These are phyloP conservation scores for Sinapis alba DNA, from an alignment of 441 rosid species.

Conservation along the genomic window DNA sequence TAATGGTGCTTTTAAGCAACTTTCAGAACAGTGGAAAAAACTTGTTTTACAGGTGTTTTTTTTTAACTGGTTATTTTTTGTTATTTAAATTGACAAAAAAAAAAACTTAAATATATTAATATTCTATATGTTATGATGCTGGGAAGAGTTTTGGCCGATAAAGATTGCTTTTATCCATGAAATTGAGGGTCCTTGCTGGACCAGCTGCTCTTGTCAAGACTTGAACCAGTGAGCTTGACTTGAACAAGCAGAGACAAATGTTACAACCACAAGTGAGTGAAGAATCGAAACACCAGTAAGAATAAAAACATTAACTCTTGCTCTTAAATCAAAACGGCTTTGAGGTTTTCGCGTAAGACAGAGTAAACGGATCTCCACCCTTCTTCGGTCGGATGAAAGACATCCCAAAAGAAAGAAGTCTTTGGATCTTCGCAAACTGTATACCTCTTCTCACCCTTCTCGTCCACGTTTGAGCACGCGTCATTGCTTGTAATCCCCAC, in stretches of 20 bases:
- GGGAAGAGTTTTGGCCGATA: too few relatives aligned
- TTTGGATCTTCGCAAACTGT: conserved; percentile 30
- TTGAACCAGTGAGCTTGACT: conserved; percentile 16
- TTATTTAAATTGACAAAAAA: too few relatives aligned
- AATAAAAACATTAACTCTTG: background rate
- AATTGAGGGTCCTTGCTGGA: background rate
- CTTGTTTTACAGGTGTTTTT: too few relatives aligned
- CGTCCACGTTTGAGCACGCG: conserved; percentile 33
- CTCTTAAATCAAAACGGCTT: conserved; percentile 23
- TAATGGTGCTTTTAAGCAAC: too few relatives aligned
- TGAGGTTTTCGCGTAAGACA: conserved; percentile 27
- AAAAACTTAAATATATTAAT: too few relatives aligned
- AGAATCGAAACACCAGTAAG: background rate
- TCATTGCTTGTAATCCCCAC: conserved; percentile 14
- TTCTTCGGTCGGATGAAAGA: conserved; percentile 35
- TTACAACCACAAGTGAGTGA: conserved; percentile 6
- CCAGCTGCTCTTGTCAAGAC: background rate
- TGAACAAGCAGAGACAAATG: conserved; percentile 1
- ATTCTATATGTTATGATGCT: too few relatives aligned
- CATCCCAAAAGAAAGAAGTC: conserved; percentile 40
- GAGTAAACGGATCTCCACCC: conserved; percentile 39
- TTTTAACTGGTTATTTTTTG: too few relatives aligned
- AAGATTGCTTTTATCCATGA: conserved; percentile 20
- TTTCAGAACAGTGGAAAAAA: too few relatives aligned
- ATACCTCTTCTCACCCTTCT: conserved; percentile 35